Evolutionary conservation across 306 rosid genomes (phyloP).

Genomic region (Notholithocarpus densiflorus): DNA sequence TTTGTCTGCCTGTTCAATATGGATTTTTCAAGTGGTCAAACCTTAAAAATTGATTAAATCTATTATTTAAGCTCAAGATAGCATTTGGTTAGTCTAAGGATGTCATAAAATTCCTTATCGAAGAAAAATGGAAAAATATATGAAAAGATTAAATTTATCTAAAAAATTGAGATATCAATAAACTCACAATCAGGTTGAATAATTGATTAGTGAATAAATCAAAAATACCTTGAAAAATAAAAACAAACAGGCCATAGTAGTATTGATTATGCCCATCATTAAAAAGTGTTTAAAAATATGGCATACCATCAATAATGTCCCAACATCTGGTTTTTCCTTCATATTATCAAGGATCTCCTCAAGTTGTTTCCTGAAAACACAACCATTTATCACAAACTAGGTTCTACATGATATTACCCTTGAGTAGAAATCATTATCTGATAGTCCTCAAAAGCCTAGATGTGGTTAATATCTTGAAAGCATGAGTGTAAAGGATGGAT

Average conservation of each 20-base stretch:
- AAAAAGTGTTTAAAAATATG: conserved; percentile 6
- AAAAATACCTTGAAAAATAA: not conserved
- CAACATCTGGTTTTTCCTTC: conserved; percentile 97
- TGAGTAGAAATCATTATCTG: not conserved
- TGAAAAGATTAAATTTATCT: not conserved
- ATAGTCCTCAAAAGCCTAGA: not conserved
- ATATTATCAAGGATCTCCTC: conserved; percentile 84
- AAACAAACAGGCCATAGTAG: not conserved
- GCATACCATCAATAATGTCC: conserved; percentile 77
- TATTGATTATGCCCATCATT: not conserved
- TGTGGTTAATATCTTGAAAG: not conserved
- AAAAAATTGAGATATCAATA: not conserved
- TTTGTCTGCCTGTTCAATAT: not conserved
- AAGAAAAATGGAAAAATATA: not conserved
- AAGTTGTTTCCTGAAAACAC: conserved; percentile 82
- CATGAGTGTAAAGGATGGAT: not conserved
- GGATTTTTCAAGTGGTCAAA: not conserved
- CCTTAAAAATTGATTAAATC: not conserved
- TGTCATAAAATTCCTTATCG: not conserved
- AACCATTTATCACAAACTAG: conserved; percentile 25
- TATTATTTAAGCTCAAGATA: not conserved
- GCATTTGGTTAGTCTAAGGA: not conserved
- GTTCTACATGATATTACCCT: conserved; percentile 6
- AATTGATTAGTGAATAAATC: not conserved
- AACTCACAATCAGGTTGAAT: not conserved